phyloP scores from a whole-genome alignment of 192 early-diverging fungal species.

The Piromyces sp. region DNA sequence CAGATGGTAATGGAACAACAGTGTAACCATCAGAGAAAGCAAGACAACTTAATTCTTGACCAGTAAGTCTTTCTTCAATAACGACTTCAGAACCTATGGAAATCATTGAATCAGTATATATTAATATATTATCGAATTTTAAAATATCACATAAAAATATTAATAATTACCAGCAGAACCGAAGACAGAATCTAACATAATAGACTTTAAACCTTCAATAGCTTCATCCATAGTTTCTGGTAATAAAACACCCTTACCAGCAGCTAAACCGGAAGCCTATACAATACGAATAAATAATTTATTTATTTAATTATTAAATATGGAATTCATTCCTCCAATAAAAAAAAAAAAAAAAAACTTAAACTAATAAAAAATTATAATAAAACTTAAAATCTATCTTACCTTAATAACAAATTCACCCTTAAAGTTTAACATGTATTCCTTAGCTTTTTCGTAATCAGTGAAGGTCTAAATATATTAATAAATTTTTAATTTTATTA shows the following conservation, averaged over 20 bases:
- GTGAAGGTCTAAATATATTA: constrained; percentile 63
- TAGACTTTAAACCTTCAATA: constrained; percentile 56
- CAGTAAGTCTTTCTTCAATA: constrained; percentile 82
- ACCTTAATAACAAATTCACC: constrained; percentile 73
- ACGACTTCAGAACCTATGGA: constrained; percentile 56
- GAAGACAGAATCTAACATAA: constrained; percentile 85
- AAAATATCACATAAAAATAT: no score
- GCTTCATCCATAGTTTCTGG: constrained; percentile 75
- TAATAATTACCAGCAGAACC: constrained; percentile 69
- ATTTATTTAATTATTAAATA: no score
- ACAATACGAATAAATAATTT: no score
- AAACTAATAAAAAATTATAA: no score
- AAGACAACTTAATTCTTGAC: constrained; percentile 84
- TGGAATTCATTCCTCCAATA: no score
- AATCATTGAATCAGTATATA: no score
- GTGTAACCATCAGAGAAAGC: constrained; percentile 92
- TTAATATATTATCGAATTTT: no score
- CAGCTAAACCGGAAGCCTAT: constrained; percentile 88
- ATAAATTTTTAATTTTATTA: no score
- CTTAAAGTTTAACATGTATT: constrained; percentile 35
- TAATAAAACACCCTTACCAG: constrained; percentile 91
- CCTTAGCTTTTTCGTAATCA: constrained; percentile 48
- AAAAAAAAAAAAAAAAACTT: no score
- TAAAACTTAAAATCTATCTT: no score
- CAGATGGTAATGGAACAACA: constrained; percentile 68